Percentiles rank a stretch among this genome's conserved stretches.
phyloP scores from a whole-genome alignment of 768 basidiomycete species.

The Arthromyces matolae region DNA sequence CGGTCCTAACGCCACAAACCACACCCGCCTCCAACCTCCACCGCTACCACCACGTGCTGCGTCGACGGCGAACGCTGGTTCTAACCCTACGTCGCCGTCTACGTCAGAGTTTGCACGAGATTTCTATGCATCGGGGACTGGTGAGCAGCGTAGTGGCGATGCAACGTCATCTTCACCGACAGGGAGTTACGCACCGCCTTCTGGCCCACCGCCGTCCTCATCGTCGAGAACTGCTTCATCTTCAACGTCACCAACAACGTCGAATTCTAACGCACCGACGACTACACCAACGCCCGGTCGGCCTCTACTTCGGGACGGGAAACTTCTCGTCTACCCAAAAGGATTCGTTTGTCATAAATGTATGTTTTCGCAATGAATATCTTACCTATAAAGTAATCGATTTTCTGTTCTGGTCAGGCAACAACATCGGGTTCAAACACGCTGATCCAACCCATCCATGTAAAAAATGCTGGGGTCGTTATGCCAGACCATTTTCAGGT shows the following conservation, averaged over 20 bases:
- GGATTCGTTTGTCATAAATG: slow-evolving; percentile 66
- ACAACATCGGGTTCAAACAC: slow-evolving; percentile 72
- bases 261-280: slow-evolving; percentile 50
- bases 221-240: neutral
- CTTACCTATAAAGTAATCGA: neutral
- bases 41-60: slow-evolving; percentile 22
- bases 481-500: slow-evolving; percentile 57
- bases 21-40: no score
- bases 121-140: slow-evolving; percentile 51
- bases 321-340: slow-evolving; percentile 67
- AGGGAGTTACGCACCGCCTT: neutral
- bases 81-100: neutral
- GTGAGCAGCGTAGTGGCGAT: no score
- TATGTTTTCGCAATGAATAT: slow-evolving; percentile 32
- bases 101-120: slow-evolving; percentile 56
- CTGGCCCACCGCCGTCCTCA: neutral
- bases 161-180: neutral
- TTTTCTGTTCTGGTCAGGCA: slow-evolving; percentile 39
- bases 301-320: slow-evolving; percentile 58
- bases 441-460: slow-evolving; percentile 67
- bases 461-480: slow-evolving; percentile 70
- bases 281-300: slow-evolving; percentile 59
- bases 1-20: no score
- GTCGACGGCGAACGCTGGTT: slow-evolving; percentile 15
- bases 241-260: neutral